These are phyloP conservation scores for Gleditsia sinensis DNA, from an alignment of 306 rosid species.

Conservation along the genomic window DNA sequence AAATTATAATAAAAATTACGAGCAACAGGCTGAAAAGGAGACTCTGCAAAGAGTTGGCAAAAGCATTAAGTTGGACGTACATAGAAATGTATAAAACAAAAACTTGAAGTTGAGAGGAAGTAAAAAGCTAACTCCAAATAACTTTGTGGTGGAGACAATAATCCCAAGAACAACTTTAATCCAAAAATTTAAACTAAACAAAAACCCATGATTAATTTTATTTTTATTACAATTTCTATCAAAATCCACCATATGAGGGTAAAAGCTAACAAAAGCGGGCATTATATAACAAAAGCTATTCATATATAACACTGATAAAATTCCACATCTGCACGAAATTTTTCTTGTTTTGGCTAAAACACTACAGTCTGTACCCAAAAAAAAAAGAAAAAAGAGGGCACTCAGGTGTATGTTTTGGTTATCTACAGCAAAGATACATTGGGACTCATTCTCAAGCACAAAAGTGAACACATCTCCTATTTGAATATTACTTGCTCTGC, in stretches of 20 bases:
- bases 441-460: conserved; percentile 27
- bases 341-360: neutral
- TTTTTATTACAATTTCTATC: no score
- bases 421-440: conserved; percentile 32
- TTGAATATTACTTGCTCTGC: conserved; percentile 48
- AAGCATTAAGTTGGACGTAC: neutral
- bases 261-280: no score
- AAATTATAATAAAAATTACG: no score
- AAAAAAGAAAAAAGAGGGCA: neutral
- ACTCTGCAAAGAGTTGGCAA: neutral
- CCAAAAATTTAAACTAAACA: no score
- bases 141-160: no score
- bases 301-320: neutral
- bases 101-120: no score
- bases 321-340: neutral
- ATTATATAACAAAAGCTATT: neutral
- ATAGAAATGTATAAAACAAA: neutral
- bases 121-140: no score
- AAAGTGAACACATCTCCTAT: conserved; percentile 51
- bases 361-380: neutral
- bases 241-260: no score
- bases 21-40: no score
- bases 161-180: no score
- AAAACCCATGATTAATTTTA: no score
- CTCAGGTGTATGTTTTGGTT: neutral